A percentile compares a stretch with the other conserved stretches of the same genome.
Evolutionary conservation across 805 yeast genomes (phyloP).

Genomic region (Candida berthetii): DNA sequence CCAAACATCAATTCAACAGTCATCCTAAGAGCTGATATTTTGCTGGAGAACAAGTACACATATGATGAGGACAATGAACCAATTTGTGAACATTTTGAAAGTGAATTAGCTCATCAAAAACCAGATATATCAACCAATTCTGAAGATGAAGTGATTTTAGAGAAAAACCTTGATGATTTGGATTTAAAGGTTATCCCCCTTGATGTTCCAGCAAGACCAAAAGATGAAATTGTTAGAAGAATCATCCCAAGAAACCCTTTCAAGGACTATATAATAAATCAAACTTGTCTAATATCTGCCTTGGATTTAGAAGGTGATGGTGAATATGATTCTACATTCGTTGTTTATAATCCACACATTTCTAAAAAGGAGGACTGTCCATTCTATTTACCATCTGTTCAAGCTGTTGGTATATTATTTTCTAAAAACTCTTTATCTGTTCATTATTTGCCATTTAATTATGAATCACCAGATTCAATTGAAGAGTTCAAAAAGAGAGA

Average conservation of each 20-base stretch:
- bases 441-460: constrained; percentile 64
- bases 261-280: constrained; percentile 78
- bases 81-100: constrained; percentile 17
- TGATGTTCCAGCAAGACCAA: constrained; percentile 24
- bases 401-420: constrained; percentile 67
- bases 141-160: constrained; percentile 16
- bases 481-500: constrained; percentile 25
- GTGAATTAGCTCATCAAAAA: constrained; percentile 18
- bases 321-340: constrained; percentile 37
- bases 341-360: constrained; percentile 79
- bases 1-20: constrained; percentile 93
- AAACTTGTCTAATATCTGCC: constrained; percentile 61
- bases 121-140: constrained; percentile 25
- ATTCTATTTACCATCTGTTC: constrained; percentile 82
- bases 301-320: constrained; percentile 17
- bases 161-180: constrained; percentile 34
- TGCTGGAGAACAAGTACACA: constrained; percentile 43
- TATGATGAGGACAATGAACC: constrained; percentile 19
- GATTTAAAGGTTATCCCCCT: constrained; percentile 26
- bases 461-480: constrained; percentile 19
- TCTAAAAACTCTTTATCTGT: constrained; percentile 45
- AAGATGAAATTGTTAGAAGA: constrained; percentile 63
- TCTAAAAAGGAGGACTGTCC: constrained; percentile 57
- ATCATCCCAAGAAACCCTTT: constrained; percentile 89
- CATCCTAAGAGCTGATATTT: constrained; percentile 80